These are phyloP conservation scores for Suhomyces wounanorum DNA, from an alignment of 1,139 yeast species.

Conservation along the genomic window DNA sequence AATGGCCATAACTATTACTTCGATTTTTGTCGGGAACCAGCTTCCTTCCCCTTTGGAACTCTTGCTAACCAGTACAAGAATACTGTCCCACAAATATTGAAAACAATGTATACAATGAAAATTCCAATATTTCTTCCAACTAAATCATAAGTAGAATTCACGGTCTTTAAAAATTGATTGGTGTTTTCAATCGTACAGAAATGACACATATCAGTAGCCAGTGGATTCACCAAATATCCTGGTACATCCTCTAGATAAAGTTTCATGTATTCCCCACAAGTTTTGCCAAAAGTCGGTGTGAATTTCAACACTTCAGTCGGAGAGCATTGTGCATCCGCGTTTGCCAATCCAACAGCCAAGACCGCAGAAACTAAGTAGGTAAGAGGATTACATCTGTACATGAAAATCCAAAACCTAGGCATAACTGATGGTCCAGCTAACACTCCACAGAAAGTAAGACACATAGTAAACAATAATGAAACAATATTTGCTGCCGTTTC, in stretches of 20 bases:
- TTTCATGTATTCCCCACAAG: conserved; percentile 51
- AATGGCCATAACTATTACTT: neutral
- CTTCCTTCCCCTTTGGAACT: conserved; percentile 52
- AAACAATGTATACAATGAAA: conserved; percentile 35
- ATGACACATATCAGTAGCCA: conserved; percentile 43
- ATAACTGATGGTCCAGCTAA: conserved; percentile 59
- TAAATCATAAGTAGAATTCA: conserved; percentile 8
- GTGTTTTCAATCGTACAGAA: conserved; percentile 45
- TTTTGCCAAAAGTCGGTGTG: conserved; percentile 49
- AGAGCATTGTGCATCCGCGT: conserved; percentile 49
- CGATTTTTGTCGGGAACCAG: conserved; percentile 1
- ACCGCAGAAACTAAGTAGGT: conserved; percentile 61
- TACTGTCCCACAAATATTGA: conserved; percentile 55
- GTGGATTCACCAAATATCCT: conserved; percentile 39
- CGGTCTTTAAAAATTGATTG: conserved; percentile 23
- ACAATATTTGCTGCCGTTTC: conserved; percentile 75
- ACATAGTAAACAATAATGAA: conserved; percentile 62
- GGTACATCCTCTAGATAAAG: conserved; percentile 32
- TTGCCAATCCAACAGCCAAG: conserved; percentile 54
- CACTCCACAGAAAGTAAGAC: conserved; percentile 82
- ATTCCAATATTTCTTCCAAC: conserved; percentile 13
- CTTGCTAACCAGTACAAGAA: conserved; percentile 74
- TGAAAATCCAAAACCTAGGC: conserved; percentile 55
- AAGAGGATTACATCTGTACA: conserved; percentile 66
- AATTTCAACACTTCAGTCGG: conserved; percentile 47